Percentiles rank a stretch among this genome's conserved stretches.
phyloP scores from a whole-genome alignment of 805 yeast genomes.

The Candida verbasci region DNA sequence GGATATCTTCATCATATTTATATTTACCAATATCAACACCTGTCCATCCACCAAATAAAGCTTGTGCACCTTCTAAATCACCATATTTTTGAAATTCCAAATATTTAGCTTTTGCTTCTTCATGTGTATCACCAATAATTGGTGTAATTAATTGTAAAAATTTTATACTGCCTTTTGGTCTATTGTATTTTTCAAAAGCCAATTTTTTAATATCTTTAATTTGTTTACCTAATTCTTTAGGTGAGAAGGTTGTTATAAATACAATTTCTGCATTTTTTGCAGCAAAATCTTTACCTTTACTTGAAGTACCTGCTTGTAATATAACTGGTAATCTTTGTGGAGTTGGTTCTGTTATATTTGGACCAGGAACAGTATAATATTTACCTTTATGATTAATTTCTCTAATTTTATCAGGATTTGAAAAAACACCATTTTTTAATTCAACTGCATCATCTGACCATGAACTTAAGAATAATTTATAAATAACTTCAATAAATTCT shows the following conservation, averaged over 20 bases:
- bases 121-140: slow-evolving; percentile 36
- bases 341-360: slow-evolving; percentile 38
- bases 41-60: slow-evolving; percentile 37
- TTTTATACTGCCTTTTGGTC: slow-evolving; percentile 35
- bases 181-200: slow-evolving; percentile 29
- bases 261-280: slow-evolving; percentile 42
- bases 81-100: slow-evolving; percentile 26
- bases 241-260: slow-evolving; percentile 33
- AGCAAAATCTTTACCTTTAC: slow-evolving; percentile 37
- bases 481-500: slow-evolving; percentile 36
- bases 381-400: slow-evolving; percentile 39
- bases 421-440: slow-evolving; percentile 22
- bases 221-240: slow-evolving; percentile 22
- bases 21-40: slow-evolving; percentile 37
- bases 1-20: slow-evolving; percentile 25
- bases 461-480: slow-evolving; percentile 36
- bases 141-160: slow-evolving; percentile 33
- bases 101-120: slow-evolving; percentile 37
- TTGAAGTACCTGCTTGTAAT: slow-evolving; percentile 43
- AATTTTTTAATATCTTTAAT: slow-evolving; percentile 24
- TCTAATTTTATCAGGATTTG: slow-evolving; percentile 38
- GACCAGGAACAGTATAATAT: slow-evolving; percentile 39
- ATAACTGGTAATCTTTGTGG: slow-evolving; percentile 43
- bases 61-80: slow-evolving; percentile 39
- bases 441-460: slow-evolving; percentile 43